These are phyloP conservation scores for Nitzschia putrida DNA, from an alignment of 108 stramenopile genomes.

Conservation along the genomic window DNA sequence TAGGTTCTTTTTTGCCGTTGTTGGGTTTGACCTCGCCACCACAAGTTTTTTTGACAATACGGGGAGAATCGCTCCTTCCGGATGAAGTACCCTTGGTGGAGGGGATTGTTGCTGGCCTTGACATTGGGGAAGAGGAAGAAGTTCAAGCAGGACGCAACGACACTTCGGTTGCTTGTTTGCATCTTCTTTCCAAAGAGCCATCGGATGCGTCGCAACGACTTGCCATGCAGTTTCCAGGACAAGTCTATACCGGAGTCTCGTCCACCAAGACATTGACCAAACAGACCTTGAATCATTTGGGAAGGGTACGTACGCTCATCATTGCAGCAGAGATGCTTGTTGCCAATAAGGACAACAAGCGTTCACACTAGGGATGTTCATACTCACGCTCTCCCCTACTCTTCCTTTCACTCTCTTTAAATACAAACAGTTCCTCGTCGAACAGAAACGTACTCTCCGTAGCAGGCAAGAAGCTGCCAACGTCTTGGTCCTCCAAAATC, in stretches of 20 bases:
- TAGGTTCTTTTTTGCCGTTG: conserved; percentile 66
- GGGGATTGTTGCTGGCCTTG: neutral
- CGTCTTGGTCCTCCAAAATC: conserved; percentile 45
- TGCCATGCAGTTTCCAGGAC: conserved; percentile 43
- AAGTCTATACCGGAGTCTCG: conserved; percentile 14
- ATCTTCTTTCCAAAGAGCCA: conserved; percentile 4
- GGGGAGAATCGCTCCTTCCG: conserved; percentile 37
- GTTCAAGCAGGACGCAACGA: too few species aligned
- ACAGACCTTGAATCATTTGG: conserved; percentile 29
- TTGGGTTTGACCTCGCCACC: conserved; percentile 27
- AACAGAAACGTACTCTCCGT: conserved; percentile 35
- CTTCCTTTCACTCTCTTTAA: too few species aligned
- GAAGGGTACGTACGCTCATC: conserved; percentile 37
- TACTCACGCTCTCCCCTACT: too few species aligned
- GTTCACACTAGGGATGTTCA: too few species aligned
- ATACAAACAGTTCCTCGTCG: conserved; percentile 32
- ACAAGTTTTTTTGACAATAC: conserved; percentile 40
- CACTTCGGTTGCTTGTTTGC: conserved; percentile 1
- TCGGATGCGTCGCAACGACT: conserved; percentile 24
- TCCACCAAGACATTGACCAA: conserved; percentile 1
- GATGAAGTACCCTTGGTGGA: conserved; percentile 39
- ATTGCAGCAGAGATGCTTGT: too few species aligned
- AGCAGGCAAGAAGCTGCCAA: conserved; percentile 11
- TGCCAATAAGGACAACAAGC: neutral
- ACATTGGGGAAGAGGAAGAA: neutral